Evolutionary conservation across 768 basidiomycete species (phyloP), one percentile per base, ranked within the genome.

Genomic region (Mycena filopes): DNA sequence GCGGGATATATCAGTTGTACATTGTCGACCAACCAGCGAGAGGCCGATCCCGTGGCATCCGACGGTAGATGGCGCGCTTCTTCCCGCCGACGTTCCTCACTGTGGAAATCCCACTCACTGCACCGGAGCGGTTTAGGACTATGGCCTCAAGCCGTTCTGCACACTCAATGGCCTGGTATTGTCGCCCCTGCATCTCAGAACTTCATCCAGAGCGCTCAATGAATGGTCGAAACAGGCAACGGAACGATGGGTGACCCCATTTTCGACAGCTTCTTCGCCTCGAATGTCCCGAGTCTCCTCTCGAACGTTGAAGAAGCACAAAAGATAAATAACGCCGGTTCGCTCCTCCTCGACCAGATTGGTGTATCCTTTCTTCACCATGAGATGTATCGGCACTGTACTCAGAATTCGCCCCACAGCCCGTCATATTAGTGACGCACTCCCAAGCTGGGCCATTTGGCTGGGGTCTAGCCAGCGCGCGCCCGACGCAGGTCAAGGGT

Each of bases 1-100:
- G 82, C 82, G n/a, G 85, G 86, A 73, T 85, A 83, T 71, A 20
- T 49, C 45, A 80, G 83, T 60, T 85, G 2, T 84, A 83, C 61
- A 74, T 81, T 36, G 69, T 81, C 28, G 80, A 81, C 51, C 80
- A 81, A 63, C 75, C 80, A 1, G 69, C 77, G 20, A 75, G 80
- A 10, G 80, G 72, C 20, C 77, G 80, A 23, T 81, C 80, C 45
- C 66, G 2, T 81, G 78, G 80, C 77, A 77, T 47, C 54, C 73
- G n/a, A 56, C 62, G 43, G 65, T 75, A 12, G 75, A 81, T 43
- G 80, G 80, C 15, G 23, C 62, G 2, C 70, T 70, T n/a, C 49
- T 41, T 13, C 50, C 64, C 15, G 60, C 62, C 29, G 73, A 73
- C 21, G 68, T 76, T n/a, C 1, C 53, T 57, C 26, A 60, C 48